Evolutionary conservation across 1,284 basidiomycete species (phyloP), one percentile per base, ranked within the genome.

Genomic region (Microbotryomycetes sp.): DNA sequence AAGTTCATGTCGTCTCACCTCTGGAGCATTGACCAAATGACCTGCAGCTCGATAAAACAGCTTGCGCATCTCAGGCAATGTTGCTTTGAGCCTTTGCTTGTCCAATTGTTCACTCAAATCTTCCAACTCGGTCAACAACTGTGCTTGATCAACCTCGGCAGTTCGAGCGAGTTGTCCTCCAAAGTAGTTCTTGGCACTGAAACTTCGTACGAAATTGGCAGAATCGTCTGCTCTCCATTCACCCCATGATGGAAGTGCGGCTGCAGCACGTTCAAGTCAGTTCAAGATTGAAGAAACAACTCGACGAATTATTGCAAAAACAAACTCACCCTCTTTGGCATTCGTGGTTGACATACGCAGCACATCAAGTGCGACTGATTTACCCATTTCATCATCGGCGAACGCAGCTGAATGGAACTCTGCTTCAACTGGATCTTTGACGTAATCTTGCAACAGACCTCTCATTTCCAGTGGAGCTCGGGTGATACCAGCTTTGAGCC

Each of bases 381-480:
- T 89, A 3, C 92, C 92, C 61, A 97, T 81, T 76, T 96, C 92
- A 4, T 88, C 84, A 28, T 85, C 81, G n/a, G 52, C 58, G 9
- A 56, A 19, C 16, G 59, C 58, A 9, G 51, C 50, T 19, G 58
- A 58, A 16, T 59, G 54, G 19, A 58, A 46, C 16, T 59, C 60
- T 28, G 56, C 45, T 14, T 54, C 62, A 12, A 49, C 56, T 12
- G 63, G 56, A 0, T 52, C 60, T 25, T 66, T 65, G 29, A 72
- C 58, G 56, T 68, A 69, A 54, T 81, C 72, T 83, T 83, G 89
- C 54, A 98, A 79, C 2, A 91, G 92, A 1, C 91, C 88, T 71
- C 94, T 90, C 58, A 97, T 79, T 76, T 97, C 93, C 71, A 93
- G 83, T 0, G 94, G 96, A 7, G 93, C 91, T 23, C 91, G 83